A percentile compares a stretch with the other conserved stretches of the same genome.
Conservation (phyloP, 345 rosid genomes). For the Syzygium aromaticum region DNA sequence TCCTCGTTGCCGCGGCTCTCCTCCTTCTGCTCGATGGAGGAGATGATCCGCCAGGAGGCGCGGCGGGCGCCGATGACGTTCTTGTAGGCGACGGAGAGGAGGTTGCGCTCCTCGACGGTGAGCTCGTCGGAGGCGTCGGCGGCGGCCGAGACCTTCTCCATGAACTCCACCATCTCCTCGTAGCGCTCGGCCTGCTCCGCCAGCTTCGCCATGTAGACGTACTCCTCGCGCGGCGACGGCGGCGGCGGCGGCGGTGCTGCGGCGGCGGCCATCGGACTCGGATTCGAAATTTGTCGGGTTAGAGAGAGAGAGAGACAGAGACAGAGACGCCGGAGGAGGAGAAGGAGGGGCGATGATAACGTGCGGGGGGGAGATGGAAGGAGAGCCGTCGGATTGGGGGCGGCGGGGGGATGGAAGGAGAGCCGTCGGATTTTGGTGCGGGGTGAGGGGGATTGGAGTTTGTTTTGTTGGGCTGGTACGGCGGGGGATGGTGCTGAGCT, state of each 20-base stretch:
- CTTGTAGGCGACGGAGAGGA: conserved; percentile 53
- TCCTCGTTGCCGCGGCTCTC: conserved; percentile 48
- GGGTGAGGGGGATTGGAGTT: not conserved
- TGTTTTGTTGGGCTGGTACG: not conserved
- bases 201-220: conserved; percentile 43
- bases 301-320: not conserved
- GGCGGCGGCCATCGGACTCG: not conserved
- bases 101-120: conserved; percentile 53
- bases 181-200: conserved; percentile 21
- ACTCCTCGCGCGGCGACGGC: conserved; percentile 62
- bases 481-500: not conserved
- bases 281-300: not conserved
- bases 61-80: conserved; percentile 54
- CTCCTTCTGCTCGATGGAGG: conserved; percentile 70
- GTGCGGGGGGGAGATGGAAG: conserved; percentile 1
- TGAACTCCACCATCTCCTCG: conserved; percentile 78
- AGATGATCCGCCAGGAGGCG: conserved; percentile 53
- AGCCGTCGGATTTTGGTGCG: conserved; percentile 40
- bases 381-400: conserved; percentile 44
- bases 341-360: conserved; percentile 2
- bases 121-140: conserved; percentile 46
- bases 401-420: conserved; percentile 12
- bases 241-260: conserved; percentile 21
- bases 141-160: conserved; percentile 61
- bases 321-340: not conserved